Conservation (phyloP, 352 stramenopile genomes). For the Pythium aristosporum region DNA sequence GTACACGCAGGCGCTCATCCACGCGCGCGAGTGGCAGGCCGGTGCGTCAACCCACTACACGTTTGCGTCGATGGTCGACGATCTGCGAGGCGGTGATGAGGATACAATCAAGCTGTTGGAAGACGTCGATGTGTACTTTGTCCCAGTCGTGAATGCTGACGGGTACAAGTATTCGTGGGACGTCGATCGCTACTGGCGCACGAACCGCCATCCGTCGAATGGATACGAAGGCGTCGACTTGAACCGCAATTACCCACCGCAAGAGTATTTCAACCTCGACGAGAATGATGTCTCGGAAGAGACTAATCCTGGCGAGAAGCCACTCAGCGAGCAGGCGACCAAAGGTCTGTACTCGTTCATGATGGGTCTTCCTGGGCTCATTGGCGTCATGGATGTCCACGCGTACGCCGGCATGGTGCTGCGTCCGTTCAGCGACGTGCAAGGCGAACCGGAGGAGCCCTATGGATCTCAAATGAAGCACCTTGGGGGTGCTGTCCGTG, state of each 20-base stretch:
- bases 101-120: conserved; percentile 26
- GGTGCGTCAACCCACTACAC: conserved; percentile 26
- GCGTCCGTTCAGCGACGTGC: conserved; percentile 61
- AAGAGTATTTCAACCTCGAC: conserved; percentile 58
- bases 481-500: conserved; percentile 44
- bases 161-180: conserved; percentile 78
- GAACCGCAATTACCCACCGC: conserved; percentile 69
- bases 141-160: conserved; percentile 78
- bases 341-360: conserved; percentile 58
- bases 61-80: conserved; percentile 27
- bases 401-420: conserved; percentile 57
- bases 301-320: conserved; percentile 54
- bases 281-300: conserved; percentile 38
- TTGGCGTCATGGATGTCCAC: conserved; percentile 67
- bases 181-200: conserved; percentile 61
- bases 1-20: conserved; percentile 67
- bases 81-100: conserved; percentile 7
- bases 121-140: conserved; percentile 74
- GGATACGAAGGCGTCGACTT: conserved; percentile 62
- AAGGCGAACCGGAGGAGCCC: conserved; percentile 35
- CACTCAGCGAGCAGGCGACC: conserved; percentile 60
- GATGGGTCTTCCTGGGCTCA: conserved; percentile 37
- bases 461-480: conserved; percentile 50
- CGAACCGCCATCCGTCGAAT: conserved; percentile 42
- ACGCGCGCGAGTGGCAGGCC: conserved; percentile 36